Base-by-base conservation (phyloP, 352 stramenopile species). In the Phytopythium mirpurense region DNA sequence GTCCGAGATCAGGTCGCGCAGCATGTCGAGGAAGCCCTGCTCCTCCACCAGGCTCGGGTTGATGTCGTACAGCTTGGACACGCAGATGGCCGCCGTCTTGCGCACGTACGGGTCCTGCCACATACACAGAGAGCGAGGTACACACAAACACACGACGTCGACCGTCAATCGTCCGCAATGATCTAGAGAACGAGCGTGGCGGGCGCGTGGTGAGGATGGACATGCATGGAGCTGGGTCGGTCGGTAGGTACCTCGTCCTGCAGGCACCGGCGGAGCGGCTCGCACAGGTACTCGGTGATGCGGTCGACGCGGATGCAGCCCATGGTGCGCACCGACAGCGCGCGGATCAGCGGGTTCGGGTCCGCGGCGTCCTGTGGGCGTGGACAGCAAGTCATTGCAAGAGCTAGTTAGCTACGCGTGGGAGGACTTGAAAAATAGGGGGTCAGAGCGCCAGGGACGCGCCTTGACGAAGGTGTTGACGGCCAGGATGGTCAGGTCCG, bases 51-150 rank as follows among this genome's bases (percentile, higher is more conserved):
- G 78, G 34, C 96, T 88, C 1, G 97, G 96, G 52, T 97, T 98
- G 77, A 99, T 99, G 66, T 99, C 96, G 73, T 99, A 99, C 16
- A 99, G 83, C 74, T 99, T 99, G 42, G 96, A 97, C 15, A 99
- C 97, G 69, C 97, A 99, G 42, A 99, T 98, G 19, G 97, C 97
- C 11, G 97, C 97, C 2, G 97, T 99, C 70, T 99, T 99, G 49
- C 97, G 87, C 11, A 99, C 97, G 64, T 99, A 99, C 24, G 97
- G 97, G 74, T 99, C 97, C 63, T 78, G 60, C 16, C 5, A n/a
- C 27, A 46, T 24, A n/a, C n/a, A n/a, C n/a, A n/a, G n/a, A n/a
- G n/a, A n/a, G n/a, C n/a, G n/a, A n/a, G n/a, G n/a, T n/a, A n/a
- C n/a, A n/a, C n/a, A n/a, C n/a, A n/a, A n/a, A n/a, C n/a, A n/a